These are phyloP conservation scores for Imleria badia DNA, from an alignment of 768 basidiomycete species.

Conservation along the genomic window DNA sequence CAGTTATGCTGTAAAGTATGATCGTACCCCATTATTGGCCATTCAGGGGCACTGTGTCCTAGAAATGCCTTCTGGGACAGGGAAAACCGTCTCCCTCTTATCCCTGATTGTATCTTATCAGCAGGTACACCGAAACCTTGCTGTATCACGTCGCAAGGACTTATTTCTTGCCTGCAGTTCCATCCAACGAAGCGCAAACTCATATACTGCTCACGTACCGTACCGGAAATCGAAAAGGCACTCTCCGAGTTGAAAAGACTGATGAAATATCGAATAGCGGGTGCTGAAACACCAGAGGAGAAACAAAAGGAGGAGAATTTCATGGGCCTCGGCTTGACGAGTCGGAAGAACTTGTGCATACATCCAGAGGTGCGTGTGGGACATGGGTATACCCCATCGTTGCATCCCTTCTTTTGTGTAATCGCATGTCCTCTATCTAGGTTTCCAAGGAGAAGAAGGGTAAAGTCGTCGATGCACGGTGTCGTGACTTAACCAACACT, in stretches of 20 bases:
- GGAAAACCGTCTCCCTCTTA: constrained; percentile 95
- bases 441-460: constrained; percentile 99
- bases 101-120: constrained; percentile 98
- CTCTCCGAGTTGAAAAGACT: constrained; percentile 91
- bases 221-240: constrained; percentile 99
- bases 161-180: constrained; percentile 52
- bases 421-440: constrained; percentile 38
- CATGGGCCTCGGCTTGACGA: constrained; percentile 89
- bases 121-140: constrained; percentile 53
- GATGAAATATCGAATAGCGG: constrained; percentile 80
- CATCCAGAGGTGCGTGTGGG: constrained; percentile 76
- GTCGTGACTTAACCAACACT: constrained; percentile 91
- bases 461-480: constrained; percentile 93
- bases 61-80: constrained; percentile 99
- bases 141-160: background rate
- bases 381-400: background rate
- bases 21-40: background rate
- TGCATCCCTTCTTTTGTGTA: background rate
- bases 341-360: constrained; percentile 94
- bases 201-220: constrained; percentile 98
- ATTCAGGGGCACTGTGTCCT: constrained; percentile 95
- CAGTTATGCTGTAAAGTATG: background rate
- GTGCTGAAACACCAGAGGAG: constrained; percentile 72
- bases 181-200: constrained; percentile 91
- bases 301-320: constrained; percentile 78